Evolutionary conservation across 1,139 yeast species (phyloP), one percentile per base, ranked within the genome.

Genomic region (Magnusiomyces fungicola): DNA sequence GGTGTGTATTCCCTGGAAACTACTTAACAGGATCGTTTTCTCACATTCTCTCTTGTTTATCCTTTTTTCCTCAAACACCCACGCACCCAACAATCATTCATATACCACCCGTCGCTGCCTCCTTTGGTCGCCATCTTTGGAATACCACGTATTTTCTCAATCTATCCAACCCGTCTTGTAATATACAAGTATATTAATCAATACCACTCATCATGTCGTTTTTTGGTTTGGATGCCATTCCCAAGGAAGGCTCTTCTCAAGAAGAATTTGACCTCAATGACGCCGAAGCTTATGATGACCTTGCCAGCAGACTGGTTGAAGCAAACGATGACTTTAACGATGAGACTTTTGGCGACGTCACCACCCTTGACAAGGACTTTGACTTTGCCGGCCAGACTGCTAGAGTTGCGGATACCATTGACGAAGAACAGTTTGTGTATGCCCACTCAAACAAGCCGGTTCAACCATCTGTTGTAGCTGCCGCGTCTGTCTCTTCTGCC

Each of bases 241-340:
- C 56, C 36, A 47, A 55, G 16, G 52, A 58, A 47, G 58, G 56
- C 50, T 58, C 56, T 30, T 51, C 48, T 21, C 54, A 56, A 48
- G 56, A 61, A 32, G 64, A 65, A 53, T 78, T 76, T 59, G 94
- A 85, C 61, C 89, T 39, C 41, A 47, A 49, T 19, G 45, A 47
- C 62, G 94, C 87, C 59, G 95, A 88, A 48, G 82, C 95, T 18
- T 86, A 85, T 63, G 87, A 83, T 55, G 67, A 64, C 50, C 74
- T 84, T 52, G 92, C 89, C 2, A 86, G 78, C 29, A 74, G 74
- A 53, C 74, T 78, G 45, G 76, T 75, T 43, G 94, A 84, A 56
- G 81, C 78, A 33, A 89, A 83, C 52, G 97, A 89, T 64, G 89
- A 82, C 48, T 73, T 87, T 60, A 90, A 90, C 63, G 85, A 81